Conservation (phyloP, 2,329 filamentous ascomycete genomes). For the Aureobasidium melanogenum region DNA sequence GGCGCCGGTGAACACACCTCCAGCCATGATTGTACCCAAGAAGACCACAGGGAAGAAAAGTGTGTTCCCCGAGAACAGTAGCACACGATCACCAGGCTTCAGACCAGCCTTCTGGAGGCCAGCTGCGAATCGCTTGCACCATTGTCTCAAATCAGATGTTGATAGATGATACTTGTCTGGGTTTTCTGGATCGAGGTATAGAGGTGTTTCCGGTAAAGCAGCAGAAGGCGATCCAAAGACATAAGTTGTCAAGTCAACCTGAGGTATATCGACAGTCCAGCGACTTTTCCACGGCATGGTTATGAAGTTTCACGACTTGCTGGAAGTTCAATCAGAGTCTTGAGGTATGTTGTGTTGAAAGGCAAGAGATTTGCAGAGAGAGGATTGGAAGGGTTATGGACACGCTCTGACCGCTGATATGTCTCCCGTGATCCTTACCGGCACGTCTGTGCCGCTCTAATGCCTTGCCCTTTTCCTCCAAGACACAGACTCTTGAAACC, state of each 20-base stretch:
- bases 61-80: constrained; percentile 66
- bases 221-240: constrained; percentile 44
- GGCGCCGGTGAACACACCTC: constrained; percentile 68
- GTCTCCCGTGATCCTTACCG: neutral
- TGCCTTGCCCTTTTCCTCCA: neutral
- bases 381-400: neutral
- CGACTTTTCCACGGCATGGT: constrained; percentile 45
- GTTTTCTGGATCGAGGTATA: constrained; percentile 55
- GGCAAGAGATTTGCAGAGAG: neutral
- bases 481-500: neutral
- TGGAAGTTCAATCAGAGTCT: neutral
- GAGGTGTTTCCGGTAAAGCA: constrained; percentile 30
- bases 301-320: neutral
- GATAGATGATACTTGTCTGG: constrained; percentile 62
- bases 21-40: constrained; percentile 67
- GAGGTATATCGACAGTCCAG: constrained; percentile 39
- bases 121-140: constrained; percentile 62
- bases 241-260: constrained; percentile 37
- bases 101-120: constrained; percentile 57
- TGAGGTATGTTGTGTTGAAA: neutral
- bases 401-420: neutral
- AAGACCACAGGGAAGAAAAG: constrained; percentile 64
- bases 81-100: constrained; percentile 57
- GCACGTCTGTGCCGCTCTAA: neutral
- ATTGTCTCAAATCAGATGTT: constrained; percentile 54